Base-by-base conservation (phyloP, 148 eudicot species). In the Pouteria glomerata region DNA sequence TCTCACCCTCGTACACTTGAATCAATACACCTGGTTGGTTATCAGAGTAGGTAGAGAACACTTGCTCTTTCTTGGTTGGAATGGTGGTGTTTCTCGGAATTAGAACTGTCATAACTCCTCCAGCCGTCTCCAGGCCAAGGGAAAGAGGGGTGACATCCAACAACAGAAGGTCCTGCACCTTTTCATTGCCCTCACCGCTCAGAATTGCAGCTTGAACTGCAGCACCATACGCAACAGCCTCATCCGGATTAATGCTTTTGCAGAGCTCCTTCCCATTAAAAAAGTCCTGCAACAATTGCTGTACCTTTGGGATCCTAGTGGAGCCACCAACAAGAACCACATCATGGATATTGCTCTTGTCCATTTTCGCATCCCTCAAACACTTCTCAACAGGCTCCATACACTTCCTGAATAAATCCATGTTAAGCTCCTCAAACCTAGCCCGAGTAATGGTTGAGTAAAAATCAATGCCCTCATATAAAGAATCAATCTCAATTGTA, bases 351-450 rank as follows among this genome's bases (percentile, higher is more conserved):
- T 24, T 61, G 51, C 55, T 77, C 76, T 85, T 85, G 24, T 85
- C 87, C 78, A 84, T 80, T 76, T 84, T 84, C 1, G 87, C 87
- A 73, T 84, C 87, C 75, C 87, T 80, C 63, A 85, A 70, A 50
- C 89, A 85, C 69, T 83, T 85, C 81, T 78, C 86, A 2, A 83
- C 86, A 1, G 86, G 89, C 78, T 85, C 85, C 89, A 85, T 83
- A 81, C 88, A 85, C 82, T 85, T 85, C 70, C 88, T 85, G 72
- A 85, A 85, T 66, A 85, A 63, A 48, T 82, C 82, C 80, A 85
- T 85, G 78, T 85, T 85, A 33, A 85, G 42, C 55, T 85, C 88
- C 80, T 82, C 84, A 41, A 84, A 81, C 37, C 85, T 83, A 24
- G 87, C 87, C 30, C 87, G 82, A 35, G 87, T 84, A 21, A 84